These are phyloP conservation scores for Eucalyptus globulus DNA, from an alignment of 345 rosid species.

Conservation along the genomic window DNA sequence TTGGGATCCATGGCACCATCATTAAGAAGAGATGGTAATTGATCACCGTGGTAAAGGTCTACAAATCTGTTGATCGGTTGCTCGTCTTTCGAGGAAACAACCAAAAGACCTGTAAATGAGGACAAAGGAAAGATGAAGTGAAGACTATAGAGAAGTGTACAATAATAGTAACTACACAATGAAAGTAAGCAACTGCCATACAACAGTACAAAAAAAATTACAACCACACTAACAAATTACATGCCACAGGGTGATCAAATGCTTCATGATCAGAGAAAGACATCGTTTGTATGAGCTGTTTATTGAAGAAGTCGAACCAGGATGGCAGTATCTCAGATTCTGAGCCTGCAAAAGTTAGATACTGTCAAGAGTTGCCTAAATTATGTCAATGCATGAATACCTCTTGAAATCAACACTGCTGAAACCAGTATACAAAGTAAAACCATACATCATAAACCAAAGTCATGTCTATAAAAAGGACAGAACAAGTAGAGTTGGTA, in stretches of 20 bases:
- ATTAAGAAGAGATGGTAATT: slow-evolving; percentile 70
- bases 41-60: slow-evolving; percentile 75
- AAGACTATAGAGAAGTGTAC: not conserved
- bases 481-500: not conserved
- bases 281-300: slow-evolving; percentile 59
- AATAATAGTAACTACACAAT: not conserved
- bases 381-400: not conserved
- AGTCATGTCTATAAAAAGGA: not conserved
- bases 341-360: slow-evolving; percentile 34
- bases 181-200: not conserved
- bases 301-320: slow-evolving; percentile 80
- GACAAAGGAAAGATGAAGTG: not conserved
- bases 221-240: slow-evolving; percentile 31
- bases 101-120: slow-evolving; percentile 67
- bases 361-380: not conserved
- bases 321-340: slow-evolving; percentile 65
- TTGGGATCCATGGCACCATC: slow-evolving; percentile 96
- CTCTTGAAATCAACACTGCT: not conserved
- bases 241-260: slow-evolving; percentile 97
- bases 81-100: slow-evolving; percentile 87
- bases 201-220: not conserved
- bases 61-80: slow-evolving; percentile 71
- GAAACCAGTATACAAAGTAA: not conserved
- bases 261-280: slow-evolving; percentile 95
- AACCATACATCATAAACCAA: not conserved